Percentiles rank a stretch among this genome's conserved stretches.
phyloP scores from a whole-genome alignment of 371 early-diverging fungal genomes.

The Zopfochytrium polystomum region DNA sequence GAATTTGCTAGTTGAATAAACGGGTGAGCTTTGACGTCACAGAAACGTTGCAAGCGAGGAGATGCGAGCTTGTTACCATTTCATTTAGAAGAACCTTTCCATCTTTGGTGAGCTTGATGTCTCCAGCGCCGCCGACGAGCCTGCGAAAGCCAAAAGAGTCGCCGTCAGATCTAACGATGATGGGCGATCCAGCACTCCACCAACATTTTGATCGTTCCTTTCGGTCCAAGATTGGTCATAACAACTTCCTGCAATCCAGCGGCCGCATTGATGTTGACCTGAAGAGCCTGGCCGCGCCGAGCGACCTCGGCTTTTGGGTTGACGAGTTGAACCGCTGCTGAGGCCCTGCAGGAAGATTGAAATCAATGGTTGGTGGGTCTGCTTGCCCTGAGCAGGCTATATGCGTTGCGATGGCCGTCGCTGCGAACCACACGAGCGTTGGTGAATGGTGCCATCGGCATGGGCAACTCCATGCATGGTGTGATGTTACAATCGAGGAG shows the following conservation, averaged over 20 bases:
- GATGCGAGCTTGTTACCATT: conserved; percentile 72
- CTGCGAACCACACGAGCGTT: too few relatives aligned
- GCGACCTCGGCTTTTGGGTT: conserved; percentile 98
- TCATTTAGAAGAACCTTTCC: conserved; percentile 95
- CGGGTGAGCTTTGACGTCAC: conserved; percentile 3
- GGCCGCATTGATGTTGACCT: conserved; percentile 96
- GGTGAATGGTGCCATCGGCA: too few relatives aligned
- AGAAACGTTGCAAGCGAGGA: not conserved
- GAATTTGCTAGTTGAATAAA: conserved; percentile 80
- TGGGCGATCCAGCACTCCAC: not conserved
- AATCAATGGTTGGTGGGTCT: not conserved
- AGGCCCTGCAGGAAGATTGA: conserved; percentile 40
- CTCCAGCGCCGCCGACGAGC: conserved; percentile 96
- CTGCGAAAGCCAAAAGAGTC: conserved; percentile 44
- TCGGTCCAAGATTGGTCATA: conserved; percentile 96
- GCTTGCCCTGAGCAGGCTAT: not conserved
- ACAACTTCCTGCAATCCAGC: conserved; percentile 94
- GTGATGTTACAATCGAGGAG: too few relatives aligned
- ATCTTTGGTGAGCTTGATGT: conserved; percentile 94
- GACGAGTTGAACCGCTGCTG: conserved; percentile 82
- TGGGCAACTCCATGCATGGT: too few relatives aligned
- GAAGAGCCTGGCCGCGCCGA: conserved; percentile 97
- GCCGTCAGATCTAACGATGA: not conserved
- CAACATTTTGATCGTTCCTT: conserved; percentile 98
- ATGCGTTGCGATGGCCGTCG: too few relatives aligned